phyloP scores from a whole-genome alignment of 208 protist species.

The Novymonas esmeraldas region DNA sequence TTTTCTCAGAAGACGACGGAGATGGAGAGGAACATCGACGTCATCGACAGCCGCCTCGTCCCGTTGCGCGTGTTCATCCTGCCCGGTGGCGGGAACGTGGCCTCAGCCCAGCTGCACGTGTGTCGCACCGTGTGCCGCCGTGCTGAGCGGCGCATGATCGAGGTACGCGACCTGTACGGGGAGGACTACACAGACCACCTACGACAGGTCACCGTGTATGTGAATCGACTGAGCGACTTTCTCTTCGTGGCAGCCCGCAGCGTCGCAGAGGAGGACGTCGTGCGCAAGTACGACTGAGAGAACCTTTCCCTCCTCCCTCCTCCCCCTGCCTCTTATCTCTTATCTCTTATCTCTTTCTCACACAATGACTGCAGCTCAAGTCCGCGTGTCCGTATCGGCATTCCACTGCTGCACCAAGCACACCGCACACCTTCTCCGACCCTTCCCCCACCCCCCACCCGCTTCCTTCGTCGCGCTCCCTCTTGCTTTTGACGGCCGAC shows the following conservation, averaged over 20 bases:
- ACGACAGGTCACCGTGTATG: slow-evolving; percentile 45
- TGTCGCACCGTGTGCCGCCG: slow-evolving; percentile 65
- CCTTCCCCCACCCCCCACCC: no score
- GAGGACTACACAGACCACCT: slow-evolving; percentile 41
- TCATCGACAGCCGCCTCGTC: slow-evolving; percentile 53
- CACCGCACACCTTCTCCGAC: no score
- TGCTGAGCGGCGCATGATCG: slow-evolving; percentile 57
- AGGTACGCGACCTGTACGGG: slow-evolving; percentile 38
- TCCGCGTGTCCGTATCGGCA: no score
- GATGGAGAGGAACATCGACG: slow-evolving; percentile 72
- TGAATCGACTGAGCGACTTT: slow-evolving; percentile 81
- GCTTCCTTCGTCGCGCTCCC: no score
- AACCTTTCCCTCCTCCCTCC: no score
- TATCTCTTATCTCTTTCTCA: no score
- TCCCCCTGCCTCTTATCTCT: no score
- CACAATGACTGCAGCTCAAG: no score
- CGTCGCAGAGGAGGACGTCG: slow-evolving; percentile 50
- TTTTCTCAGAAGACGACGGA: slow-evolving; percentile 27
- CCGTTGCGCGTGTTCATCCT: slow-evolving; percentile 73
- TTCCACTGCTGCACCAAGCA: no score
- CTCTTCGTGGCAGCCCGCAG: slow-evolving; percentile 68
- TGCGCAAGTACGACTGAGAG: slow-evolving; percentile 42
- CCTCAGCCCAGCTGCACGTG: slow-evolving; percentile 62
- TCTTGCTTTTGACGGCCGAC: no score
- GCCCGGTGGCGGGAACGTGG: slow-evolving; percentile 47